Base-by-base conservation (phyloP, 2,329 filamentous ascomycete genomes). In the Aulographum hederae region DNA sequence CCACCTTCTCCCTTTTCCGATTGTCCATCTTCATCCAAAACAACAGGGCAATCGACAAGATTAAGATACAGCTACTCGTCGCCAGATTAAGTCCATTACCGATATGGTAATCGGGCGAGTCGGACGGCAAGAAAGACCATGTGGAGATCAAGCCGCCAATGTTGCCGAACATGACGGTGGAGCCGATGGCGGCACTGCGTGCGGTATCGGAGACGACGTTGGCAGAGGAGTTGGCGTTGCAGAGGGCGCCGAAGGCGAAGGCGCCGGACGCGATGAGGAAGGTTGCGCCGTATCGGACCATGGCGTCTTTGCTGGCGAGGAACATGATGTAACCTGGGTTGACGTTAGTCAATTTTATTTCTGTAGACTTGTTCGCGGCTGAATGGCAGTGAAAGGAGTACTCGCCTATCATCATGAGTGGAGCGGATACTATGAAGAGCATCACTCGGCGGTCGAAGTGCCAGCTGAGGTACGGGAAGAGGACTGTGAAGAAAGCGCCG, bases 201-300 rank as follows among this genome's bases (percentile, higher is more conserved):
- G 76, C 71, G 0, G 76, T 78, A 41, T 81, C 77, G 3, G 69
- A 72, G 5, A 79, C 65, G 0, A 81, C 73, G 40, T 80, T 80
- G 5, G 73, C 75, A 0, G 73, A 69, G 1, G 67, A 69, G 34
- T 79, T 65, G 0, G 74, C 74, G 38, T 76, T 78, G 40, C 65
- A 67, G 10, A 81, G 60, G 0, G 74, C 62, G 0, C 73, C 75
- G 28, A 70, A 64, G 3, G 65, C 51, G 42, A 78, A 80, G 4
- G 69, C 66, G 0, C 72, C 73, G 5, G 60, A 59, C 2, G 73
- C 67, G 33, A 79, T 71, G 34, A 81, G 49, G 51, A 81, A 82
- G 0, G 73, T 76, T 0, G 74, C 77, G 1, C 65, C 75, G 45
- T 81, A 82, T 13, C 73, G 66, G 2, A 70, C 65, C 18, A 56